Base-by-base conservation (phyloP, 2,329 filamentous ascomycete genomes). In the Dendryphion nanum region DNA sequence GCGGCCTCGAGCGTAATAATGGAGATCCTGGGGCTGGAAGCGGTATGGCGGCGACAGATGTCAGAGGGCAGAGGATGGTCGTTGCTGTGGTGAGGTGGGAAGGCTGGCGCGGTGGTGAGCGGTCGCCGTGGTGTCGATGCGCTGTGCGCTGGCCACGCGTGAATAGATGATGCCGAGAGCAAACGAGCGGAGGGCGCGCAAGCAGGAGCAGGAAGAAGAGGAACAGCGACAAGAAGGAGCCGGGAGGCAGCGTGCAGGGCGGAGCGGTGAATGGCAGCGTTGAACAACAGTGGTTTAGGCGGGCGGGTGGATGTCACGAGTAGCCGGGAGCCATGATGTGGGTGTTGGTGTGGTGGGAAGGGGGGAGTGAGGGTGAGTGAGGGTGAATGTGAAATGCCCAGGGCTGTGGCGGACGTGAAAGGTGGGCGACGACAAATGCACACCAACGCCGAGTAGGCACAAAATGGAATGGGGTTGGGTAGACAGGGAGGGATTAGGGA, bases 11-110 rank as follows among this genome's bases (percentile, higher is more conserved):
- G 51, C 51, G 61, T 62, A 61, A 59, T 51, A 59, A 62, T 60
- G 59, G 52, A 54, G 53, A 59, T 53, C 43, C 42, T 42, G 48
- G 41, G 28, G 43, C 59, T 54, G 41, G 48, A 56, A 58, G 29
- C 41, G 58, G 61, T 40, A 51, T 58, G 50, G 59, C 33, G 40
- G 44, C 43, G n/a, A n/a, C n/a, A n/a, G n/a, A n/a, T 26, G 51
- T 36, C 35, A 35, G 37, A 40, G 58, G 55, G 45, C 61, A 63
- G 56, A 45, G 51, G 57, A 44, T 50, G 59, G 59, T 47, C 59
- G 61, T 63, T 64, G 61, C 59, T 59, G 57, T 57, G 56, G 61
- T 58, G 56, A 63, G 38, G 17, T 23, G 17, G 51, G 50, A 23
- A 37, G 33, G 35, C n/a, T n/a, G n/a, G n/a, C n/a, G n/a, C n/a